Base-by-base conservation (phyloP, 2,329 filamentous ascomycete species). In the Diaporthe citriasiana region DNA sequence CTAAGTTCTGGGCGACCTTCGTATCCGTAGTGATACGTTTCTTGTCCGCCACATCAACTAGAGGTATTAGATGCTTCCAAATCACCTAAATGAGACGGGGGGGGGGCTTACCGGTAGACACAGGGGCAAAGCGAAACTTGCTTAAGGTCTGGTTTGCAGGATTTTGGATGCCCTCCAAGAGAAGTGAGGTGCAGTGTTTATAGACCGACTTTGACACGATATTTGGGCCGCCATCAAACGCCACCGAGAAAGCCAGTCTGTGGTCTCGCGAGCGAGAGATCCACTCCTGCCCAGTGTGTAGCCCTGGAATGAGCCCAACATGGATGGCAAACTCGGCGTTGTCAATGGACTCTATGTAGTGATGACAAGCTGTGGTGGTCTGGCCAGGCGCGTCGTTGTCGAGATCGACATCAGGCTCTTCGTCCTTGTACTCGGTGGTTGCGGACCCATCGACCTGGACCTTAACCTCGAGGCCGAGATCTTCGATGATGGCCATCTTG, bases 281-380 rank as follows among this genome's bases (percentile, higher is more conserved):
- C 69, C 50, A 65, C 38, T 30, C 25, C 12, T 9, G 50, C 13
- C 15, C 47, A 17, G 30, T 7, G 6, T 42, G 65, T 15, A 5
- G 10, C 17, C 33, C 56, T 22, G 30, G 40, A 1, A 70, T 9
- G 1, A 82, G 63, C 1, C 70, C 42, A 19, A 78, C 17, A 5
- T 42, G 27, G 38, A 82, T 51, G 4, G 76, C 38, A 70, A 82
- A 83, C 17, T 78, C 69, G 22, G 77, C 56, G 22, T 80, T 68
- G 38, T 81, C 77, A 17, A 76, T 50, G 9, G 79, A 80, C 75
- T 83, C 79, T 42, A 83, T 79, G 69, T 82, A 83, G 27, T 15
- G 38, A 33, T 33, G 27, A 47, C 25, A 65, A n/a, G 4, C n/a
- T 7, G 35, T 45, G 47, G 45, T 45, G 8, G 51, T 42, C 27